Evolutionary conservation across 2,329 filamentous ascomycete species (phyloP), one percentile per base, ranked within the genome.

Genomic region (Colletotrichum shisoi): DNA sequence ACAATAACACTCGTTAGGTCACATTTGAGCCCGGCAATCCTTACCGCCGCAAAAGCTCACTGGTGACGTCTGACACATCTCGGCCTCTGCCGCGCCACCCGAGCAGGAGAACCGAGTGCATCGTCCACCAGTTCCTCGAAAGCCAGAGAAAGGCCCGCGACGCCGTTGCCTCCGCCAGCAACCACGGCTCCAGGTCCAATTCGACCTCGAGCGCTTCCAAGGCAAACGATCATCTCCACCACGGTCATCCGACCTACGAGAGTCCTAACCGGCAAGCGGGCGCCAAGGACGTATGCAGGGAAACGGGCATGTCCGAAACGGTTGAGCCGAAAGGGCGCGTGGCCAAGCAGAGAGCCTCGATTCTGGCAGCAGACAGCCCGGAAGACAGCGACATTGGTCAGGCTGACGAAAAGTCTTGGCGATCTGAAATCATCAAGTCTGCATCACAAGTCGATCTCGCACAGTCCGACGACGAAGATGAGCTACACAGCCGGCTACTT

Each of bases 401-500:
- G 74, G 72, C 78, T 4, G 87, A 89, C 72, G 83, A 89, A 75
- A 79, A 83, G 71, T 78, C 80, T 13, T 88, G 86, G 86, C 82
- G 81, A 49, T 77, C 77, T 9, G 77, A 81, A 62, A 82, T 87
- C 73, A 77, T 76, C 56, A 82, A 79, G 70, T 76, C 75, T 72
- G 75, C 75, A 62, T 80, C 81, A 2, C 78, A 81, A 60, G 68
- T 79, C 45, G 79, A 84, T 65, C 74, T 81, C 12, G 24, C 54
- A 27, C 51, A 69, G n/a, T 24, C 62, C 8, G 68, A 77, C 65
- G 75, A 77, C 31, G 75, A 78, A 9, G 68, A 62, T 34, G 70
- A 74, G 34, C 72, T 84, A 48, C 84, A 86, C 73, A 88, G 85
- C 67, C 86, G 94, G n/a, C 86, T 97, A 57, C 83, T 98, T 71